Evolutionary conservation across 805 yeast species (phyloP).

Genomic region (Cephaloascus albidus): DNA sequence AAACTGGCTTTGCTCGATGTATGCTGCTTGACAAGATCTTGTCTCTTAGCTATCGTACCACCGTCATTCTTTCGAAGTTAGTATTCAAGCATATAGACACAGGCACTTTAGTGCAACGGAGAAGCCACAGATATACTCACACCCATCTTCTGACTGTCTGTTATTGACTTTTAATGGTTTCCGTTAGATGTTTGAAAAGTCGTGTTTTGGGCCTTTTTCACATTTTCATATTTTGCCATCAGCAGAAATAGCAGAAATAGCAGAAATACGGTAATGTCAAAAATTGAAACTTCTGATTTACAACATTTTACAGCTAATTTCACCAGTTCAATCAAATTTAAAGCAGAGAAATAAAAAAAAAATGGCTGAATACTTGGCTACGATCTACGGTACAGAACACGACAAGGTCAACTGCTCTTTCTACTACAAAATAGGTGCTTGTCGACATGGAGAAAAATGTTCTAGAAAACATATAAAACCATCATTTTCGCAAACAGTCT

Average conservation of each 20-base stretch:
- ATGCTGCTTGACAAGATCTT: conserved; percentile 28
- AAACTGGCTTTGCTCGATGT: conserved; percentile 1
- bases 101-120: too few relatives aligned
- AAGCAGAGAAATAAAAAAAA: not conserved
- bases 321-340: too few relatives aligned
- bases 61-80: conserved; percentile 44
- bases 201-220: too few relatives aligned
- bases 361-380: conserved; percentile 7
- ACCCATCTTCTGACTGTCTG: too few relatives aligned
- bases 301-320: conserved; percentile 1
- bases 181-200: too few relatives aligned
- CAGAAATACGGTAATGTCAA: too few relatives aligned
- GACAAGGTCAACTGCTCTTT: conserved; percentile 35
- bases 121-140: too few relatives aligned
- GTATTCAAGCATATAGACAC: too few relatives aligned
- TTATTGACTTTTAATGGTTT: too few relatives aligned
- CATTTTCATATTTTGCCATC: too few relatives aligned
- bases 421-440: conserved; percentile 80
- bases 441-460: conserved; percentile 88
- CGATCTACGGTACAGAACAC: conserved; percentile 1
- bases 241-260: too few relatives aligned
- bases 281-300: conserved; percentile 1
- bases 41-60: conserved; percentile 57
- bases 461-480: conserved; percentile 68
- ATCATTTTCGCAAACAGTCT: conserved; percentile 49